phyloP scores from a whole-genome alignment of 345 rosid species.

The Anacardium occidentale region DNA sequence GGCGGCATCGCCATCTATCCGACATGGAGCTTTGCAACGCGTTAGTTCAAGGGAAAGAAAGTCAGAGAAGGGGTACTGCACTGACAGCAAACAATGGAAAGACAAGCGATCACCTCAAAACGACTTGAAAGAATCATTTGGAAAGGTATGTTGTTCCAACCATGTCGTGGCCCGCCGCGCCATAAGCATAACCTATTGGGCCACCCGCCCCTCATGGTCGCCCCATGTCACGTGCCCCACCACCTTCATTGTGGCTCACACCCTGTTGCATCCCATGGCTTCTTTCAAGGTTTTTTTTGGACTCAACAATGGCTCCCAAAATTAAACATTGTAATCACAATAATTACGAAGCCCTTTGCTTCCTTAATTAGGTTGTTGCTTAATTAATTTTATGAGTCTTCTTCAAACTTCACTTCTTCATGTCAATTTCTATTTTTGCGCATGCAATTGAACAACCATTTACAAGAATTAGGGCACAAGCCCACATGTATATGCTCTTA shows the following conservation, averaged over 20 bases:
- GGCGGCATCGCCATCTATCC: too few species aligned
- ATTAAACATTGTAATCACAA: background rate
- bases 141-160: background rate
- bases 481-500: slow-evolving; percentile 7
- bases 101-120: slow-evolving; percentile 4
- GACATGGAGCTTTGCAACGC: too few species aligned
- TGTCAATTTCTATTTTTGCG: background rate
- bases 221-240: slow-evolving; percentile 3
- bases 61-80: background rate
- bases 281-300: background rate
- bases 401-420: background rate
- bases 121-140: background rate
- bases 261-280: background rate
- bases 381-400: background rate
- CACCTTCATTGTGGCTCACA: background rate
- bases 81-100: background rate
- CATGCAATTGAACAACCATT: background rate
- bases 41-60: background rate
- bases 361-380: background rate
- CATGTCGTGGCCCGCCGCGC: background rate
- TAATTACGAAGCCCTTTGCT: background rate
- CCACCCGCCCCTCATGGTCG: background rate
- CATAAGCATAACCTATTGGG: too few species aligned
- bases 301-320: background rate
- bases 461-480: slow-evolving; percentile 7